Percentiles rank a stretch among this genome's conserved stretches.
Evolutionary conservation across 1,284 basidiomycete genomes (phyloP).

Genomic region (Leccinum ponderosum): DNA sequence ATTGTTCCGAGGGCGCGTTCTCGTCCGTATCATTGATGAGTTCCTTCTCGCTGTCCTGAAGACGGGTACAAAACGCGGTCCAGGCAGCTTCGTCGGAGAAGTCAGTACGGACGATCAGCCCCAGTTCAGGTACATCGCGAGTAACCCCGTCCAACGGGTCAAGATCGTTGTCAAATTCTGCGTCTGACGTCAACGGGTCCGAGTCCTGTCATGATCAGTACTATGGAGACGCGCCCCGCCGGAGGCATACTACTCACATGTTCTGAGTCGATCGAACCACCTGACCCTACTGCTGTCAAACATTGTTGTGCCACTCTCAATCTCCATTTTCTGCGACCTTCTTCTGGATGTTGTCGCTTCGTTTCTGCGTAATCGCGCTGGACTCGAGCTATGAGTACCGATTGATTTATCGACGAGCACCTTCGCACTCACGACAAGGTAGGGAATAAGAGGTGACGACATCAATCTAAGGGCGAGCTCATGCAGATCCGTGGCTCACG

Average conservation of each 20-base stretch:
- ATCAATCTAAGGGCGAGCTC: slow-evolving; percentile 9
- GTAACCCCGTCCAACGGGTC: slow-evolving; percentile 46
- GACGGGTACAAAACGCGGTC: slow-evolving; percentile 49
- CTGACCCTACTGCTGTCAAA: slow-evolving; percentile 33
- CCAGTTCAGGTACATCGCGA: slow-evolving; percentile 39
- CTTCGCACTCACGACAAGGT: slow-evolving; percentile 19
- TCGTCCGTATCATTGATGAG: slow-evolving; percentile 33
- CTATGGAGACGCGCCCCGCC: not conserved
- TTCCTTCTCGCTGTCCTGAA: slow-evolving; percentile 55
- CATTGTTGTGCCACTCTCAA: slow-evolving; percentile 41
- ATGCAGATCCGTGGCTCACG: slow-evolving; percentile 2
- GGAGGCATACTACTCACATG: slow-evolving; percentile 10
- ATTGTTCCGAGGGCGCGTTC: slow-evolving; percentile 12
- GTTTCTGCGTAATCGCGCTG: slow-evolving; percentile 41
- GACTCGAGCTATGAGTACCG: slow-evolving; percentile 8
- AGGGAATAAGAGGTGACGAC: slow-evolving; percentile 20
- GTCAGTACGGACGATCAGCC: slow-evolving; percentile 68
- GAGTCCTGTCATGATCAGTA: slow-evolving; percentile 15
- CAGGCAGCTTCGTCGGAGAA: slow-evolving; percentile 66
- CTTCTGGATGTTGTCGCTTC: slow-evolving; percentile 37
- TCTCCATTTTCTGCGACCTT: slow-evolving; percentile 42
- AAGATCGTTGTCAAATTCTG: slow-evolving; percentile 43
- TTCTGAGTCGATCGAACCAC: slow-evolving; percentile 3
- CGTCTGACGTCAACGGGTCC: slow-evolving; percentile 26
- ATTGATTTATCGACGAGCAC: not conserved